Evolutionary conservation across 2,329 filamentous ascomycete species (phyloP).

Genomic region (Alternaria sp.): DNA sequence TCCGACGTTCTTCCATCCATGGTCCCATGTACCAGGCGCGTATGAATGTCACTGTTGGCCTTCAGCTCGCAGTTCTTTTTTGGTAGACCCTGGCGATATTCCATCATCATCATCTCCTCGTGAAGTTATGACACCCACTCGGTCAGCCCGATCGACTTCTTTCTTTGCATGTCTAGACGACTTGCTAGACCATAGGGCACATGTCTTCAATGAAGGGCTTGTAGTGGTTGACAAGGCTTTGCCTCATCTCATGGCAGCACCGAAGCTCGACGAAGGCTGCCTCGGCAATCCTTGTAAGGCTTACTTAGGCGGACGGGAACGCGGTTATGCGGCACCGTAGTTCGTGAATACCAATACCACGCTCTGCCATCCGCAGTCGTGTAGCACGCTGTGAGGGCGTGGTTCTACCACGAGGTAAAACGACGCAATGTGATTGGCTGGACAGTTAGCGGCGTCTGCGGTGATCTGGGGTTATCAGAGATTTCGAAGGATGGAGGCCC

Average conservation of each 20-base stretch:
- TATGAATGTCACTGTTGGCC: neutral
- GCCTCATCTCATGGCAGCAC: neutral
- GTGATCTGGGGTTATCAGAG: constrained; percentile 3
- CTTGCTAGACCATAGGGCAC: neutral
- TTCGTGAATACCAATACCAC: neutral
- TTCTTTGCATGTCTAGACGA: neutral
- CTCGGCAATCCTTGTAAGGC: constrained; percentile 9
- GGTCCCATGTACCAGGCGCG: neutral
- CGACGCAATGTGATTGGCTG: neutral
- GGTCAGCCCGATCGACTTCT: neutral
- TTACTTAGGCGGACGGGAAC: neutral
- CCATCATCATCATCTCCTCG: neutral
- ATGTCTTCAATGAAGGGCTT: neutral
- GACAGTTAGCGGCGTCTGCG: neutral
- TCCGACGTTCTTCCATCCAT: neutral
- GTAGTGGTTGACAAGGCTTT: neutral
- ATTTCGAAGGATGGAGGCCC: constrained; percentile 2
- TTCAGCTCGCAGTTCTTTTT: neutral
- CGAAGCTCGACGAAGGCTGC: constrained; percentile 3
- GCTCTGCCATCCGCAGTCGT: neutral
- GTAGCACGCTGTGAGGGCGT: neutral
- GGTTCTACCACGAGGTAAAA: neutral
- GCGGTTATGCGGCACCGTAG: constrained; percentile 2
- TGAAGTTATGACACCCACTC: neutral
- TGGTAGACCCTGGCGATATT: neutral